phyloP scores from a whole-genome alignment of 805 yeast species.

The Candida boidinii region DNA sequence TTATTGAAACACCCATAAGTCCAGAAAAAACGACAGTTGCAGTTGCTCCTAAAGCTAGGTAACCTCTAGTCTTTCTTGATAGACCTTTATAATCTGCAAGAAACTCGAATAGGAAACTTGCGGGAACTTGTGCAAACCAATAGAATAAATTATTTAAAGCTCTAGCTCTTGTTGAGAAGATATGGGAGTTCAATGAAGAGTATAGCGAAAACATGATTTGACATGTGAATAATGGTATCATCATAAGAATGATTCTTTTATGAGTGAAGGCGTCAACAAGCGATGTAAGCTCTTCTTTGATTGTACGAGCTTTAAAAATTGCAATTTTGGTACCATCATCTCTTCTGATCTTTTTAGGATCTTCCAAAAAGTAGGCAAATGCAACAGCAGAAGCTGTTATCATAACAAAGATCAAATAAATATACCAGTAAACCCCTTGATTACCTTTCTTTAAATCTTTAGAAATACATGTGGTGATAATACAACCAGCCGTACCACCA shows the following conservation, averaged over 20 bases:
- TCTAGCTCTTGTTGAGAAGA: conserved; percentile 8
- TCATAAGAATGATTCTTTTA: conserved; percentile 5
- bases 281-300: conserved; percentile 4
- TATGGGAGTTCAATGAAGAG: conserved; percentile 7
- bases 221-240: conserved; percentile 9
- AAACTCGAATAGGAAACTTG: conserved; percentile 5
- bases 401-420: conserved; percentile 8
- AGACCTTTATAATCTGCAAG: conserved; percentile 5
- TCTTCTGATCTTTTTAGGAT: conserved; percentile 8
- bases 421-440: conserved; percentile 7
- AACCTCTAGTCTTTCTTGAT: conserved; percentile 8
- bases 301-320: conserved; percentile 4
- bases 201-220: conserved; percentile 9
- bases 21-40: conserved; percentile 1
- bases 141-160: conserved; percentile 9
- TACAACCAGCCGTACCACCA: conserved; percentile 10
- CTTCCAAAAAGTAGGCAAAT: conserved; percentile 5
- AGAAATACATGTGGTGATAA: conserved; percentile 7
- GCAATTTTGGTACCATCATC: conserved; percentile 9
- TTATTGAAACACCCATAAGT: conserved; percentile 3
- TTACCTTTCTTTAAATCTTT: conserved; percentile 3
- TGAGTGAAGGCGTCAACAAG: conserved; percentile 4
- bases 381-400: conserved; percentile 7
- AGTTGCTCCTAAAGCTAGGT: conserved; percentile 4
- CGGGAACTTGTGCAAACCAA: conserved; percentile 10